Evolutionary conservation across 768 basidiomycete species (phyloP).

Genomic region (Boletus edulis): DNA sequence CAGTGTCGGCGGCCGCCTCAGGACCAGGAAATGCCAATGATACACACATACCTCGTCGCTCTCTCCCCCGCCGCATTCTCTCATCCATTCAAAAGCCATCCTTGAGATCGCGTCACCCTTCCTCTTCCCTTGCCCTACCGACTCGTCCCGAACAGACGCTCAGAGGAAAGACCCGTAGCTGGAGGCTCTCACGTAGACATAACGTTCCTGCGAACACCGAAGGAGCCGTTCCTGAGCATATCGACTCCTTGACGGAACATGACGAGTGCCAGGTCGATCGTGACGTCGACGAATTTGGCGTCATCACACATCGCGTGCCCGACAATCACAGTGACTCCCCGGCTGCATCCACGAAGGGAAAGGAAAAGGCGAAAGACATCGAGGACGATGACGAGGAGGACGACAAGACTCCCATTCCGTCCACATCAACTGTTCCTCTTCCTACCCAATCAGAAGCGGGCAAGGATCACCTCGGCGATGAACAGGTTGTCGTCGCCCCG

Average conservation of each 20-base stretch:
- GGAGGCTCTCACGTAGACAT: constrained; percentile 23
- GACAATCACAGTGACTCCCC: constrained; percentile 27
- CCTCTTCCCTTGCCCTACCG: constrained; percentile 19
- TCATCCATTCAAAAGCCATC: constrained; percentile 29
- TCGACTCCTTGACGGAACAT: constrained; percentile 19
- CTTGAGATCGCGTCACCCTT: constrained; percentile 13
- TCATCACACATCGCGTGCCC: constrained; percentile 27
- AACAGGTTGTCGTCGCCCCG: constrained; percentile 25
- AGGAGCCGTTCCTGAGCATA: constrained; percentile 15
- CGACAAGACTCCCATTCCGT: constrained; percentile 4
- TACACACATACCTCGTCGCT: constrained; percentile 5
- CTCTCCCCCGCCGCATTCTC: constrained; percentile 36
- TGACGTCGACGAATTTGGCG: constrained; percentile 28
- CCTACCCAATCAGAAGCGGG: neutral
- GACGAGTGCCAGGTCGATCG: constrained; percentile 29
- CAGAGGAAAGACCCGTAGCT: constrained; percentile 27
- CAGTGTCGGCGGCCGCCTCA: constrained; percentile 4
- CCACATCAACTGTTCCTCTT: constrained; percentile 18
- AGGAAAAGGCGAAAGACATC: constrained; percentile 32
- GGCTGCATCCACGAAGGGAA: constrained; percentile 31
- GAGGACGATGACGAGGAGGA: constrained; percentile 6
- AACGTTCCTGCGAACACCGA: constrained; percentile 9
- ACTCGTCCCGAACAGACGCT: constrained; percentile 26
- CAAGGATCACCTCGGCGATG: constrained; percentile 8
- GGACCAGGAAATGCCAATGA: constrained; percentile 6